These are phyloP conservation scores for Quercus berberidifolia DNA, from an alignment of 306 rosid genomes.

Conservation along the genomic window DNA sequence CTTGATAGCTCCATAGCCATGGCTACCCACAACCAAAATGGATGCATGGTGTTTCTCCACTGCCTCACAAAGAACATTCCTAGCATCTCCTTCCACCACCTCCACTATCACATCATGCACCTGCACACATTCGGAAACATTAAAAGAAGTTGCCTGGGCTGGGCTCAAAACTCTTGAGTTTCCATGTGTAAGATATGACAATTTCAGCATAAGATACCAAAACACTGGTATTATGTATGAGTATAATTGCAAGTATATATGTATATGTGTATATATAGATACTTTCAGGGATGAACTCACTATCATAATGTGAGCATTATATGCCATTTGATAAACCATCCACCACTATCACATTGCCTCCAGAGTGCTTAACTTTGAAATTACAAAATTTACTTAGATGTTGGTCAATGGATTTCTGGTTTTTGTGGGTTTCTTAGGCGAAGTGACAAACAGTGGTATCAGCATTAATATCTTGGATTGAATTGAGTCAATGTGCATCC, in stretches of 20 bases:
- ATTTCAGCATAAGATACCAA: neutral
- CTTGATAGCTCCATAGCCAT: constrained; percentile 76
- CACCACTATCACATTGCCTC: neutral
- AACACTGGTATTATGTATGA: neutral
- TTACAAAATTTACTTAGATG: neutral
- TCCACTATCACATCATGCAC: constrained; percentile 35
- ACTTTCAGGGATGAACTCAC: neutral
- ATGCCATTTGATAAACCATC: neutral
- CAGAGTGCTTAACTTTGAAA: neutral
- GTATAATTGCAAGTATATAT: neutral
- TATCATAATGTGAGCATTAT: neutral
- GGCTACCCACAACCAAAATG: constrained; percentile 66
- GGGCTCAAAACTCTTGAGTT: neutral
- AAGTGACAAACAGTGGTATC: too few relatives aligned
- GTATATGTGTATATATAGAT: too few relatives aligned
- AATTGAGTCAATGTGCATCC: too few relatives aligned
- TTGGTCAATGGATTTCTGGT: too few relatives aligned
- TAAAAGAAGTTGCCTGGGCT: neutral
- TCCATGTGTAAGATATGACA: neutral
- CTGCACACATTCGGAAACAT: constrained; percentile 19
- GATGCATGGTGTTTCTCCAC: constrained; percentile 70
- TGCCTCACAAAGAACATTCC: constrained; percentile 71
- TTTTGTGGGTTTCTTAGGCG: too few relatives aligned
- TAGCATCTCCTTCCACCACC: constrained; percentile 67
- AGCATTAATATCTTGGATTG: too few relatives aligned